Base-by-base conservation (phyloP, 2,329 filamentous ascomycete genomes). In the Pseudogymnoascus sp. region DNA sequence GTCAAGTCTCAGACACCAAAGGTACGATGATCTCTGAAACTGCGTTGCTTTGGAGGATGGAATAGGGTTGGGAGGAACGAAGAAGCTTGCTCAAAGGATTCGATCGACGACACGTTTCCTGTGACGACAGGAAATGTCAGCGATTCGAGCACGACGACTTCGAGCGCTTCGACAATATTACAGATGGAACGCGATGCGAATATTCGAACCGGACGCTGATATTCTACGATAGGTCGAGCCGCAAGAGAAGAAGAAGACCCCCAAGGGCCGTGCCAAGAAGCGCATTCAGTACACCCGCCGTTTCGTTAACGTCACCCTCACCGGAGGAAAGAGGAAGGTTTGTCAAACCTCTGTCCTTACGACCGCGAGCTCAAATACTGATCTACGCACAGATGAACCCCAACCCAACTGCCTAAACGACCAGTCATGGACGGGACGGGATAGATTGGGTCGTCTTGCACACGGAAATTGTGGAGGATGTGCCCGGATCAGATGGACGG, bases 221-320 rank as follows among this genome's bases (percentile, higher is more conserved):
- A 65, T 11, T 60, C 21, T n/a, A 47, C 64, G 65, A 77, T 74
- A 92, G 89, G 89, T 93, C 80, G 90, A 95, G 81, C 81, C 84
- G 65, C 89, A 93, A 81, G 93, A 97, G 88, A 96, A 96, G 89
- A 84, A 90, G 82, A 97, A 97, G 90, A 85, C 82, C 74, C 92
- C 93, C 78, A 97, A 97, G 88, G 93, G 93, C 77, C 92, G 93
- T 77, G 93, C 93, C 73, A 91, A 95, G 83, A 97, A 97, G 92
- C 87, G 93, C 76, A 87, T 96, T 79, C 87, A 86, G 79, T 97
- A 97, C 87, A 96, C 91, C 74, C 90, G 93, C 79, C 92, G 93
- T 76, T 97, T 97, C 84, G 93, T 97, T 73, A 97, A 97, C 82
- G 92, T 97, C 77, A 95, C 91, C 76, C 86, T 96, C 81, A 96